Conservation (phyloP, 352 stramenopile genomes). For the Pythium angustatum region DNA sequence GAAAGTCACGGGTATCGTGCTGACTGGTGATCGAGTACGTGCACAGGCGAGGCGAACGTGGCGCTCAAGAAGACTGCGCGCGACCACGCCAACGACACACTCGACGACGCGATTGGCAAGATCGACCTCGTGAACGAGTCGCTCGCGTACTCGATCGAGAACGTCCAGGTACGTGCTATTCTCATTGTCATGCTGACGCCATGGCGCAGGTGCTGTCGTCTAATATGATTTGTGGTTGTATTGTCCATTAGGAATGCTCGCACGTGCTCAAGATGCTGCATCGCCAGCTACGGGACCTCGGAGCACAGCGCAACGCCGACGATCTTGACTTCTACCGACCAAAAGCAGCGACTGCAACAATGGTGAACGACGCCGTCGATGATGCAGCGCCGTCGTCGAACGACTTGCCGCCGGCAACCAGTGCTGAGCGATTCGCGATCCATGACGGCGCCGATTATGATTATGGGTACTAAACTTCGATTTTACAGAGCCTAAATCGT, state of each 20-base stretch:
- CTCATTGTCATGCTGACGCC: no score
- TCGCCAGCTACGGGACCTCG: slow-evolving; percentile 62
- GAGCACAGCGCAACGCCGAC: slow-evolving; percentile 38
- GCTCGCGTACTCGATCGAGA: slow-evolving; percentile 78
- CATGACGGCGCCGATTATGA: slow-evolving; percentile 15
- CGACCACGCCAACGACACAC: slow-evolving; percentile 34
- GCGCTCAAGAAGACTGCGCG: slow-evolving; percentile 38
- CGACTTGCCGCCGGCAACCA: neutral
- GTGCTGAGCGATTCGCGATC: slow-evolving; percentile 8
- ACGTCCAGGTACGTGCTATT: slow-evolving; percentile 58
- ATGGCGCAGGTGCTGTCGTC: no score
- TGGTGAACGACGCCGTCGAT: neutral
- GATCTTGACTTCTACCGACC: slow-evolving; percentile 35
- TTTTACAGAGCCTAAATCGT: neutral
- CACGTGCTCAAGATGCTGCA: slow-evolving; percentile 75
- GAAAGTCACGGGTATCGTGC: neutral
- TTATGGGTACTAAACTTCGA: neutral
- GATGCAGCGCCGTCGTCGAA: neutral
- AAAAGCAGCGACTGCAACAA: neutral
- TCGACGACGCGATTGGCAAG: slow-evolving; percentile 62
- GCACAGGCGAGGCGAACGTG: slow-evolving; percentile 50
- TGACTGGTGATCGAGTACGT: neutral
- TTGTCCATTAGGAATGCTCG: slow-evolving; percentile 41
- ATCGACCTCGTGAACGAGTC: slow-evolving; percentile 83
- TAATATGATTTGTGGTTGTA: neutral